phyloP scores from a whole-genome alignment of 2,329 filamentous ascomycete genomes.

The Exutisphaerella laricina region DNA sequence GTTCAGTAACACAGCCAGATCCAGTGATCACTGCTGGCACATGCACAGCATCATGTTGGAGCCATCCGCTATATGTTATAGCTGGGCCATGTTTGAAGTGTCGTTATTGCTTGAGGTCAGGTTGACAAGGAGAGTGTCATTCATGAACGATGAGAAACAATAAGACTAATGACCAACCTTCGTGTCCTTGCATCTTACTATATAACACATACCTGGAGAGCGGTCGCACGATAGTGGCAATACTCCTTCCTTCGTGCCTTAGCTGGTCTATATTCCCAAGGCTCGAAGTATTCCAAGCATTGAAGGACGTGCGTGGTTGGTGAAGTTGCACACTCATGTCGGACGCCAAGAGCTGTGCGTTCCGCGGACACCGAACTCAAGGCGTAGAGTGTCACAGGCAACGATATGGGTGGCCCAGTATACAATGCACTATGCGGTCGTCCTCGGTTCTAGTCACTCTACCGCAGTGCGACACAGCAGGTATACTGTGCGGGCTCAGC shows the following conservation, averaged over 20 bases:
- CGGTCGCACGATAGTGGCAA: neutral
- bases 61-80: too few relatives aligned
- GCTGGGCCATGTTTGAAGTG: too few relatives aligned
- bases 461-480: neutral
- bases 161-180: neutral
- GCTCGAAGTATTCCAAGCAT: constrained; percentile 4
- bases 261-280: constrained; percentile 4
- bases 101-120: too few relatives aligned
- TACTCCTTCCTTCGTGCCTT: constrained; percentile 3
- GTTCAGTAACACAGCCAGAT: too few relatives aligned
- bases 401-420: neutral
- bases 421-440: neutral
- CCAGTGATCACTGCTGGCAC: too few relatives aligned
- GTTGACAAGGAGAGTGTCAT: too few relatives aligned
- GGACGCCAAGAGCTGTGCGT: constrained; percentile 10
- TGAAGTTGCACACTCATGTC: neutral
- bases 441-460: neutral
- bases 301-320: constrained; percentile 1
- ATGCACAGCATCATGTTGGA: too few relatives aligned
- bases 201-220: constrained; percentile 2
- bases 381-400: neutral
- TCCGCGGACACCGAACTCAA: neutral
- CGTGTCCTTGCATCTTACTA: neutral
- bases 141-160: too few relatives aligned
- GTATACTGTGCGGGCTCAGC: constrained; percentile 1